A percentile compares a stretch with the other conserved stretches of the same genome.
These are phyloP conservation scores for Capsicum pubescens DNA, from an alignment of 257 asterid species.

Conservation along the genomic window DNA sequence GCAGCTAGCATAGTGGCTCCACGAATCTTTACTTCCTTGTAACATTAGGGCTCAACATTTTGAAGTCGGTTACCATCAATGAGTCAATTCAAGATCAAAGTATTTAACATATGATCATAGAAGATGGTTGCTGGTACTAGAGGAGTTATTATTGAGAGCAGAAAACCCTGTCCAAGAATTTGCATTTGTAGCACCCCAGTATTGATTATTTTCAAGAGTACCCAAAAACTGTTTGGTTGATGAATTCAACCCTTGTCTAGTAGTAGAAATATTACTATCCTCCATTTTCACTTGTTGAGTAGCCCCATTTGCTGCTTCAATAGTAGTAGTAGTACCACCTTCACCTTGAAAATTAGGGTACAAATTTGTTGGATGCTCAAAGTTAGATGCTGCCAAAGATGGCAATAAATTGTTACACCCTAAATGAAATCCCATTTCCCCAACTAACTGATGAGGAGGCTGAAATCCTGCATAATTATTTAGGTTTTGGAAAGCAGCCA, in stretches of 20 bases:
- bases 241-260: conserved; percentile 15
- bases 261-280: conserved; percentile 25
- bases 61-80: background rate
- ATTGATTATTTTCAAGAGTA: conserved; percentile 38
- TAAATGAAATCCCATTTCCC: conserved; percentile 41
- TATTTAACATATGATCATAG: conserved; percentile 32
- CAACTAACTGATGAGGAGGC: conserved; percentile 30
- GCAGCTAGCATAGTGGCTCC: background rate
- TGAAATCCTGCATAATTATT: conserved; percentile 40
- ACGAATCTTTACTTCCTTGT: background rate
- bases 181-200: conserved; percentile 33
- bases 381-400: conserved; percentile 32
- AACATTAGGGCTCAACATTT: background rate
- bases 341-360: conserved; percentile 38
- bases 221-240: conserved; percentile 43
- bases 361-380: conserved; percentile 37
- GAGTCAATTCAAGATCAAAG: background rate
- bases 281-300: conserved; percentile 41
- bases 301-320: conserved; percentile 37
- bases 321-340: conserved; percentile 16
- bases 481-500: conserved; percentile 46
- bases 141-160: conserved; percentile 38
- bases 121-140: conserved; percentile 39
- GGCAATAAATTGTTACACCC: conserved; percentile 37
- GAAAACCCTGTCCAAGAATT: conserved; percentile 45